These are phyloP conservation scores for Tolypocladium paradoxum DNA, from an alignment of 2,329 filamentous ascomycete species.

Conservation along the genomic window DNA sequence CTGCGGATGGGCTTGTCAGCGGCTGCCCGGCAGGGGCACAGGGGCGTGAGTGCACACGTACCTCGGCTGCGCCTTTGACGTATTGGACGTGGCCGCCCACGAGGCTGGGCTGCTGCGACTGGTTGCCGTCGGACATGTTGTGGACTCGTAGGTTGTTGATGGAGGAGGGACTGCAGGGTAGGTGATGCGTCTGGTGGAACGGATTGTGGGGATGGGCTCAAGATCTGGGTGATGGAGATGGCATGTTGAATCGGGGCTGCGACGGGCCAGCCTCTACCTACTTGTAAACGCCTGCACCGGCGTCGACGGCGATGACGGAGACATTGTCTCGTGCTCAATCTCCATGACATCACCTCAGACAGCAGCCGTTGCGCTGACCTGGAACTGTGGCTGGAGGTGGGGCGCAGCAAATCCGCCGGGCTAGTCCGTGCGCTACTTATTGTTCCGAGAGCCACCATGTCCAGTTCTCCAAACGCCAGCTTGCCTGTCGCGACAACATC, in stretches of 20 bases:
- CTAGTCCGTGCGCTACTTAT: not conserved
- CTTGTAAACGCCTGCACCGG: not conserved
- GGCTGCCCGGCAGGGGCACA: too few relatives aligned
- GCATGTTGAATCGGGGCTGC: not conserved
- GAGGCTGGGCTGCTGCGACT: constrained; percentile 43
- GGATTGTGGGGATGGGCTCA: not conserved
- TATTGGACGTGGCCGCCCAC: constrained; percentile 56
- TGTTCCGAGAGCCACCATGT: constrained; percentile 14
- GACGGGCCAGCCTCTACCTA: not conserved
- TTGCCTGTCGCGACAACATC: not conserved
- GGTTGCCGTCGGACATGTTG: constrained; percentile 19
- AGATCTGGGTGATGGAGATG: not conserved
- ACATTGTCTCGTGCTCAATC: not conserved
- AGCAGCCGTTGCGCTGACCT: not conserved
- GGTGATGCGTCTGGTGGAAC: not conserved
- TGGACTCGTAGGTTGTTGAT: not conserved
- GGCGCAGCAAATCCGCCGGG: not conserved
- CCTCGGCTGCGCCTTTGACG: constrained; percentile 57
- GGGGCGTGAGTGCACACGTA: constrained; percentile 17
- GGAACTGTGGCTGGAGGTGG: not conserved
- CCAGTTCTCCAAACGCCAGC: constrained; percentile 10
- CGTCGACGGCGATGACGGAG: not conserved
- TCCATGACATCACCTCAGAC: not conserved
- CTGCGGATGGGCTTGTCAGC: constrained; percentile 21
- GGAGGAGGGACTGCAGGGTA: not conserved